These are phyloP conservation scores for Ricinus communis DNA, from an alignment of 345 rosid genomes.

Conservation along the genomic window DNA sequence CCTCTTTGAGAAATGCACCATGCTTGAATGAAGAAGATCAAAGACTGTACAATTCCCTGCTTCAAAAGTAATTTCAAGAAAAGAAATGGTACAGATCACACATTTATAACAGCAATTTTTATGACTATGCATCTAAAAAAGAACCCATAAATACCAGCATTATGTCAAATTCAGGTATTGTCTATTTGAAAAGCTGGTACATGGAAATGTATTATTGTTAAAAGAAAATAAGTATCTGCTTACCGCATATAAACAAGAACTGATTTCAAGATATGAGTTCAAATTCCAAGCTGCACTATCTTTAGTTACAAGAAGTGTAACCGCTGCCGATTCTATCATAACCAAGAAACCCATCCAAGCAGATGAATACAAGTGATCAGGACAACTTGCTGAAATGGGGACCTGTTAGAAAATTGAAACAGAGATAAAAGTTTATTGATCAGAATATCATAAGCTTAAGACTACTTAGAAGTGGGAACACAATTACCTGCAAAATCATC, in stretches of 20 bases:
- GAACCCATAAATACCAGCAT: background rate
- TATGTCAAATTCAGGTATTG: background rate
- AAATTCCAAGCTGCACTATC: constrained; percentile 20
- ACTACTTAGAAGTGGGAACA: background rate
- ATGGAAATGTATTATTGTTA: too few species aligned
- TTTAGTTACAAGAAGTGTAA: constrained; percentile 8
- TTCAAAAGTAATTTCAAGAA: background rate
- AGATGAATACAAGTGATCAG: constrained; percentile 51
- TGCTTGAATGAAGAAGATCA: background rate
- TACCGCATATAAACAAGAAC: constrained; percentile 13
- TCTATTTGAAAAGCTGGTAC: too few species aligned
- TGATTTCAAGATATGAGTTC: constrained; percentile 13
- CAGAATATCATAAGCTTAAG: background rate
- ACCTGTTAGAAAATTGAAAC: constrained; percentile 28
- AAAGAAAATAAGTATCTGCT: background rate
- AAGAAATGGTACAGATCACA: background rate
- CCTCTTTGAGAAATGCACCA: background rate
- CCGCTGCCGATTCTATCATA: constrained; percentile 29
- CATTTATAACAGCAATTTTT: too few species aligned
- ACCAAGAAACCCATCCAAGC: constrained; percentile 56
- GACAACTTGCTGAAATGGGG: constrained; percentile 43
- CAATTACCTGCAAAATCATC: constrained; percentile 54
- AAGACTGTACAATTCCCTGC: background rate
- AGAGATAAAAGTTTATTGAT: background rate
- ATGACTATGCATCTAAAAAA: too few species aligned